Base-by-base conservation (phyloP, 1,284 basidiomycete species). In the Wolfiporia cocos region DNA sequence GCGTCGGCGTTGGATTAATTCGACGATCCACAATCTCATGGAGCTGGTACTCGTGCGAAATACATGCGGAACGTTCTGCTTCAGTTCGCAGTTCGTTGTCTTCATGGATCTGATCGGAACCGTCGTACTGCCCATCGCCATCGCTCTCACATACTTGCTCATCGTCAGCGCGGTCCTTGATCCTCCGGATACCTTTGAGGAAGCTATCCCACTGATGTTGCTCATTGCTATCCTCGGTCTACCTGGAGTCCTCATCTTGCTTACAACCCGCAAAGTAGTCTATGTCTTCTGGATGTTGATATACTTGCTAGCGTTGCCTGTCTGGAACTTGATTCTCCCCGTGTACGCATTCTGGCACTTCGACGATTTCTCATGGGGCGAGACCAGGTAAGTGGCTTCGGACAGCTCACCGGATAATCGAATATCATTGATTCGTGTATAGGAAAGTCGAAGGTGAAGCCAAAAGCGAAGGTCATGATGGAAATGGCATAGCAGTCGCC, bases 261-360 rank as follows among this genome's bases (percentile, higher is more conserved):
- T 98, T 59, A 95, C 95, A 17, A 96, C 94, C 5, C 68, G 92
- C 53, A 98, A 99, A 63, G 74, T 97, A 39, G 83, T 96, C 37
- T 99, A 99, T 68, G 83, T 97, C 44, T 83, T 90, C 52, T 99
- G 96, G 96, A 97, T 99, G 92, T 61, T 94, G 57, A 82, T 95
- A 56, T 99, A 99, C 67, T 75, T 99, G 14, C 49, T 86, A 41
- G 93, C 96, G 26, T 69, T 98, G 36, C 94, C 95, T 0, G 74
- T 97, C 15, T 98, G 93, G 94, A 98, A 97, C 65, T 89, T 97
- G 53, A 71, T 96, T 37, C 73, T 97, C 2, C 95, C 94, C 5
- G 70, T 94, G 4, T 97, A 97, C 66, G 88, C 94, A 20, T 98
- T 98, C 65, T 98, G 94, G 94, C 94, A 99, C 68, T 98, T 99